Percentiles rank a stretch among this genome's conserved stretches.
These are phyloP conservation scores for Toxoplasma gondii DNA, from an alignment of 169 alveolate species.

Conservation along the genomic window DNA sequence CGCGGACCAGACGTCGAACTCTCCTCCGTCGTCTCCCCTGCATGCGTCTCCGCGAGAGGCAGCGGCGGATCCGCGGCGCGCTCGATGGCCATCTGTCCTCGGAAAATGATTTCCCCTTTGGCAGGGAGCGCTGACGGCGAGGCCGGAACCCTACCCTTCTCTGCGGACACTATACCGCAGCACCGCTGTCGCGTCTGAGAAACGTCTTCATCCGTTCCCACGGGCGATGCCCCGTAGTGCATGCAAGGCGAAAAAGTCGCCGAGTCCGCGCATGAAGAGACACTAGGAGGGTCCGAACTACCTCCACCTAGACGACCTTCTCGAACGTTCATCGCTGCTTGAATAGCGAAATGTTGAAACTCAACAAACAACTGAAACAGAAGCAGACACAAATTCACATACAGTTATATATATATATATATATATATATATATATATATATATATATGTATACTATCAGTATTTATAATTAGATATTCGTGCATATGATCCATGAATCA, in stretches of 20 bases:
- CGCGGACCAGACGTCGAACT: not conserved
- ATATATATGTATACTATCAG: too few relatives aligned
- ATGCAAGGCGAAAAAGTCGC: not conserved
- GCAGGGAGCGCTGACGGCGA: not conserved
- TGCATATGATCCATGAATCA: too few relatives aligned
- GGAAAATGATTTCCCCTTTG: not conserved
- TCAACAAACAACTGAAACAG: not conserved
- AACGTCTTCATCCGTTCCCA: not conserved
- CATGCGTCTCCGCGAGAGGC: not conserved
- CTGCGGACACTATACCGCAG: too few relatives aligned
- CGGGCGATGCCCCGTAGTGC: not conserved
- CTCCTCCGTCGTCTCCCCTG: not conserved
- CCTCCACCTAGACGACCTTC: not conserved
- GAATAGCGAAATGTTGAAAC: not conserved
- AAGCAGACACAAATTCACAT: not conserved
- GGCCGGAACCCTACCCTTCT: too few relatives aligned
- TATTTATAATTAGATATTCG: too few relatives aligned
- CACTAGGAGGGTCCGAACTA: too few relatives aligned
- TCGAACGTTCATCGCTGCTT: not conserved
- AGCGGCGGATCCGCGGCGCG: not conserved
- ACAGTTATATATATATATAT: too few relatives aligned
- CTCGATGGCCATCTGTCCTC: not conserved
- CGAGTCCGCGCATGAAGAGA: not conserved
- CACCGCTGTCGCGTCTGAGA: too few relatives aligned
- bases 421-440: too few relatives aligned